Base-by-base conservation (phyloP, 2,329 filamentous ascomycete genomes). In the Pseudomassariella vexata region DNA sequence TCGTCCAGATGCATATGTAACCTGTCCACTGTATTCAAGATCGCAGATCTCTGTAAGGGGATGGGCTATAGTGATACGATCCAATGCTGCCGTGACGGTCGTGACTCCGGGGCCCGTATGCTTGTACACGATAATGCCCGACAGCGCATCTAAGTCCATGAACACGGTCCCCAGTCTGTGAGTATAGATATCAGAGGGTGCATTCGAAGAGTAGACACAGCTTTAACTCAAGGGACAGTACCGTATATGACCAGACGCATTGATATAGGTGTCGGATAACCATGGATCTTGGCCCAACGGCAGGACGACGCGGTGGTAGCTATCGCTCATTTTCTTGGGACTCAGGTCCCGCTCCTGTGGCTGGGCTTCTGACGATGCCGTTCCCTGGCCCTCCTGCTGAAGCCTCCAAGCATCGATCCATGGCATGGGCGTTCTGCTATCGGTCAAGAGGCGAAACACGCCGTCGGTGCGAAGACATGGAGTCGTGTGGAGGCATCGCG, bases 71-170 rank as follows among this genome's bases (percentile, higher is more conserved):
- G 60, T 66, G 48, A 71, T 69, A 9, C 67, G 57, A 37, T 70
- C 66, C 11, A 71, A 44, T 1, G 66, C 67, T 0, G 67, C 67
- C 2, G 67, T 71, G 12, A 71, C 67, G 2, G 60, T 65, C 0
- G 65, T 69, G 10, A 67, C 48, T 68, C 69, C 34, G 61, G 79
- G 30, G 57, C 84, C 48, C 63, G 72, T 57, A 66, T 79, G 62
- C 40, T 82, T 84, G 56, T 87, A 81, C 12, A 84, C 82, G 35
- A 89, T 74, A 28, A 88, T 75, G 8, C 85, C 84, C 1, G 82
- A 82, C 6, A 89, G 59, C 0, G 84, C 84, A 56, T 89, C 84
- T 2, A 89, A 68, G 41, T 89, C 84, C 82, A 88, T 88, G 39
- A 89, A 76, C 11, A 89, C 62, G 0, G 82, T 79, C 0, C 84